These are phyloP conservation scores for Mycena vulgaris DNA, from an alignment of 768 basidiomycete species.

Conservation along the genomic window DNA sequence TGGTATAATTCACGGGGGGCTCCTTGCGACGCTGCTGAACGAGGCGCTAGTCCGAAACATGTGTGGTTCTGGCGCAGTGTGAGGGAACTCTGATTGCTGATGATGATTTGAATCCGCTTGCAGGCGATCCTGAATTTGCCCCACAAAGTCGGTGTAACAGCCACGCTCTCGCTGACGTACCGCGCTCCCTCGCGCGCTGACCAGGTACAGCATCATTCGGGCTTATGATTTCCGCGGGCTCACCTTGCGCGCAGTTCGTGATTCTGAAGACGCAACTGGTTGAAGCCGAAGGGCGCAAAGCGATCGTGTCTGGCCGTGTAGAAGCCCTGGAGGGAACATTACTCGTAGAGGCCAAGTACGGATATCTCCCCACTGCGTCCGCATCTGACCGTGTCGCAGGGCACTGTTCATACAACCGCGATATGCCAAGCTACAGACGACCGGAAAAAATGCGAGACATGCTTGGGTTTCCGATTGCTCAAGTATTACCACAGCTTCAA, in stretches of 20 bases:
- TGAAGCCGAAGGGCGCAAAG: slow-evolving; percentile 3
- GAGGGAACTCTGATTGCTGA: no score
- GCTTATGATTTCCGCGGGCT: background rate
- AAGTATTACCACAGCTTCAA: no score
- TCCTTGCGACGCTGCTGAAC: slow-evolving; percentile 5
- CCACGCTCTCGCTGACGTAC: no score
- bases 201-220: slow-evolving; percentile 7
- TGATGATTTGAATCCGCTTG: no score
- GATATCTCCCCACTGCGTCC: no score
- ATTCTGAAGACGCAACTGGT: slow-evolving; percentile 13
- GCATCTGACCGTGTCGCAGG: background rate
- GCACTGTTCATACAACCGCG: slow-evolving; percentile 24
- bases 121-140: no score
- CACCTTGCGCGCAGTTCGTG: slow-evolving; percentile 1
- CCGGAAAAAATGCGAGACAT: slow-evolving; percentile 3
- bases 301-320: no score
- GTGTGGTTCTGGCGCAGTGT: slow-evolving; percentile 47
- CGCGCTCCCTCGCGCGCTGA: slow-evolving; percentile 21
- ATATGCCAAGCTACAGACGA: slow-evolving; percentile 4
- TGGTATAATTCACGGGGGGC: background rate
- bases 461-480: no score
- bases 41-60: slow-evolving; percentile 79
- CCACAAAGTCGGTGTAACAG: no score
- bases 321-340: slow-evolving; percentile 18
- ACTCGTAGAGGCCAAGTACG: slow-evolving; percentile 24